phyloP scores from a whole-genome alignment of 2,329 filamentous ascomycete species.

The Aspergillus pseudotamarii region DNA sequence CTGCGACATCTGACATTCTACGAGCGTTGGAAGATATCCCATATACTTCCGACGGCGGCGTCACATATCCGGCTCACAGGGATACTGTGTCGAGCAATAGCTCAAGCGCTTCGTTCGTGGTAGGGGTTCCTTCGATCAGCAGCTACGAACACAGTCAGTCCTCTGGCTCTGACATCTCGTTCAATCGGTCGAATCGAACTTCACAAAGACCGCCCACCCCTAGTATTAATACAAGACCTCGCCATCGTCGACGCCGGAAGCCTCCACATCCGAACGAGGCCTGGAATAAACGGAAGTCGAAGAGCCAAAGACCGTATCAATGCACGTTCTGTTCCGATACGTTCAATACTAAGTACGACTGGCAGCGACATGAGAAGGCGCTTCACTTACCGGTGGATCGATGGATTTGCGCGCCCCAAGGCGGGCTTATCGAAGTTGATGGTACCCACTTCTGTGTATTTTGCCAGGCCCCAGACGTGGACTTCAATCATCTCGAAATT shows the following conservation, averaged over 20 bases:
- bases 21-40: slow-evolving; percentile 52
- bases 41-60: slow-evolving; percentile 22
- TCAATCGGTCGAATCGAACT: slow-evolving; percentile 16
- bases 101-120: slow-evolving; percentile 51
- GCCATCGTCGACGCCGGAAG: slow-evolving; percentile 33
- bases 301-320: slow-evolving; percentile 26
- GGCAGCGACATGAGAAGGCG: slow-evolving; percentile 51
- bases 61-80: slow-evolving; percentile 21
- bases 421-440: slow-evolving; percentile 33
- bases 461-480: not conserved
- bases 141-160: slow-evolving; percentile 53
- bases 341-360: slow-evolving; percentile 51
- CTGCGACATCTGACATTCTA: slow-evolving; percentile 61
- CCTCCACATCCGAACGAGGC: not conserved
- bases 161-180: slow-evolving; percentile 55
- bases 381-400: slow-evolving; percentile 54
- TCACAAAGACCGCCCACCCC: slow-evolving; percentile 18
- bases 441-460: slow-evolving; percentile 15
- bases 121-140: slow-evolving; percentile 52
- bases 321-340: slow-evolving; percentile 52
- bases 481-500: slow-evolving; percentile 54
- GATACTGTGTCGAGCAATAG: slow-evolving; percentile 45
- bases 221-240: slow-evolving; percentile 1
- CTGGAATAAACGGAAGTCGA: not conserved
- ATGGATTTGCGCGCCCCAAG: slow-evolving; percentile 56